Percentiles rank a stretch among this genome's conserved stretches.
Evolutionary conservation across 2,329 filamentous ascomycete species (phyloP).

Genomic region (Penicillium brevicompactum): DNA sequence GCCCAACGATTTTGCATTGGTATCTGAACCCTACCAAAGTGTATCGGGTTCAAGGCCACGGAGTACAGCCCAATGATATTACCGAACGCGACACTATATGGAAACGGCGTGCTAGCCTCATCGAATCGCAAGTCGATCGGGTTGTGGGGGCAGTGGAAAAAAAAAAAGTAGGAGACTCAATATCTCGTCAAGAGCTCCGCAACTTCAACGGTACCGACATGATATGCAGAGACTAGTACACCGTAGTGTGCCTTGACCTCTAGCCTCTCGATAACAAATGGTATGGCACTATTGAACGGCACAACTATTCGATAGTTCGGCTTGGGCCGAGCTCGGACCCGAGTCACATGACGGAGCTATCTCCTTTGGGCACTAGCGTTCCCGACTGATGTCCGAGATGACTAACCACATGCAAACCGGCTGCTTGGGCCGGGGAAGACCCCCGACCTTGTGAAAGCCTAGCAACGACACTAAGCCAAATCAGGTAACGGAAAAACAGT

Average conservation of each 20-base stretch:
- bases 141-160: conserved; percentile 15
- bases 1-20: neutral
- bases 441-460: neutral
- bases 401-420: neutral
- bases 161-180: conserved; percentile 10
- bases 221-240: neutral
- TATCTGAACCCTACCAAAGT: neutral
- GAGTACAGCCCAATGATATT: conserved; percentile 9
- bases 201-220: neutral
- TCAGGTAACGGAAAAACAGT: conserved; percentile 19
- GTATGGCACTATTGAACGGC: neutral
- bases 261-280: neutral
- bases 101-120: conserved; percentile 8
- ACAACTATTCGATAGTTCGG: conserved; percentile 9
- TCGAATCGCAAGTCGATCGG: conserved; percentile 18
- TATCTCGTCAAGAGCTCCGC: conserved; percentile 11
- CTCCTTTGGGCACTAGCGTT: conserved; percentile 10
- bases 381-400: conserved; percentile 7
- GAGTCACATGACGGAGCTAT: conserved; percentile 11
- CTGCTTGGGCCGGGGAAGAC: conserved; percentile 7
- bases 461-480: conserved; percentile 23
- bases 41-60: neutral
- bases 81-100: conserved; percentile 5
- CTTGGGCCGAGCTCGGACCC: conserved; percentile 8
- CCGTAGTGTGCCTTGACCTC: neutral